Evolutionary conservation across 768 basidiomycete species (phyloP).

Genomic region (Lentinula sp.): DNA sequence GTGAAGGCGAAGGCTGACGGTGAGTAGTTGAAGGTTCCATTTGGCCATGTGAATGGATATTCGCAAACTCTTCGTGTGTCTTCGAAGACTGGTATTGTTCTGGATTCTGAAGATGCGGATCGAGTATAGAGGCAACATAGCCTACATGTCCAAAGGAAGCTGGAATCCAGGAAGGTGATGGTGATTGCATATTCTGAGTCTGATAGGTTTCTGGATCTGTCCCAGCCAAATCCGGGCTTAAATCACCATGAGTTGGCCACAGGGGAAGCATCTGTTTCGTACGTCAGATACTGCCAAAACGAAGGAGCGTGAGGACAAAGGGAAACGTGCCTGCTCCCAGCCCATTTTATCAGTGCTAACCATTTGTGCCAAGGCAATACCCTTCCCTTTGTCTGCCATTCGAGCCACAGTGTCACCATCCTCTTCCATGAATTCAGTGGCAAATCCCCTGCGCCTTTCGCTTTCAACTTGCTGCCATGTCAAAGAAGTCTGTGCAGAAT

Average conservation of each 20-base stretch:
- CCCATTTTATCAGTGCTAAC: not conserved
- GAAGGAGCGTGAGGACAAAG: not conserved
- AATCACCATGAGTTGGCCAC: not conserved
- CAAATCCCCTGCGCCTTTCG: not conserved
- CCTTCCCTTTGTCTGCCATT: not conserved
- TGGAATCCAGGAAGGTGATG: not conserved
- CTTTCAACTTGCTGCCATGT: slow-evolving; percentile 3
- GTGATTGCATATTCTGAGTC: not conserved
- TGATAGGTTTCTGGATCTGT: not conserved
- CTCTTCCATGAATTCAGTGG: not conserved
- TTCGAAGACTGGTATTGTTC: not conserved
- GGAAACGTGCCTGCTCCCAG: not conserved
- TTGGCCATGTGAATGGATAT: not conserved
- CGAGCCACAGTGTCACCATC: not conserved
- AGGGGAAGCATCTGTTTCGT: not conserved
- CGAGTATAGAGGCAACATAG: not conserved
- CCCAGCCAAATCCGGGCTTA: not conserved
- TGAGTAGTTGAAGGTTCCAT: not conserved
- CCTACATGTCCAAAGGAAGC: not conserved
- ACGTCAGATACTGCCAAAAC: not conserved
- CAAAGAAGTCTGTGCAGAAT: not conserved
- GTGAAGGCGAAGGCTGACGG: not conserved
- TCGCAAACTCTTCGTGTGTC: not conserved
- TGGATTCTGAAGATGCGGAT: not conserved
- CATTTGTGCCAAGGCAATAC: not conserved